These are phyloP conservation scores for Berberis thunbergii DNA, from an alignment of 164 flowering plant species.

Conservation along the genomic window DNA sequence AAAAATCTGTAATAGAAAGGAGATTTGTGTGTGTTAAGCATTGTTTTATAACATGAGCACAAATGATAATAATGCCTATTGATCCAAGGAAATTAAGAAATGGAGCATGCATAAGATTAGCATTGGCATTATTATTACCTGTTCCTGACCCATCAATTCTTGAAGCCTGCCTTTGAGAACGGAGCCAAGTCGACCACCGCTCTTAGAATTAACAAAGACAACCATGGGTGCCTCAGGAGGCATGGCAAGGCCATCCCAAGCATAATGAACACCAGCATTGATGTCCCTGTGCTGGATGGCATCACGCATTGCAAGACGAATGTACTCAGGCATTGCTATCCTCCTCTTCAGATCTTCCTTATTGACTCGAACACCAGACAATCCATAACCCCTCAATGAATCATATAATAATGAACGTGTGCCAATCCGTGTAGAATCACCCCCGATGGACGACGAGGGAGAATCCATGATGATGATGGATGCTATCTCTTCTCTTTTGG, in stretches of 20 bases:
- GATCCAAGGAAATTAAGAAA: not conserved
- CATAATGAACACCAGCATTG: constrained; percentile 5
- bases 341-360: constrained; percentile 45
- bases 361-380: constrained; percentile 49
- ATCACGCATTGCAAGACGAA: constrained; percentile 53
- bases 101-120: not conserved
- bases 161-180: constrained; percentile 59
- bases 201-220: constrained; percentile 71
- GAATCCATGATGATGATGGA: constrained; percentile 6
- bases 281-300: constrained; percentile 36
- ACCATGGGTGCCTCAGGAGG: constrained; percentile 60
- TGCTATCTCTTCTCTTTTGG: no score
- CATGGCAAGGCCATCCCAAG: constrained; percentile 1
- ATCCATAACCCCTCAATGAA: constrained; percentile 47
- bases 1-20: no score
- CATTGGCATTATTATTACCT: constrained; percentile 30
- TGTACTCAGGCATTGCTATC: constrained; percentile 50
- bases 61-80: no score
- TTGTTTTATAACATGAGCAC: no score
- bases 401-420: constrained; percentile 53
- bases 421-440: constrained; percentile 11
- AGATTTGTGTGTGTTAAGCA: no score
- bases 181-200: constrained; percentile 89
- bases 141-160: constrained; percentile 66
- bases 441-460: constrained; percentile 10